Conservation (phyloP, 2,329 filamentous ascomycete genomes). For the Microdochium paspali region DNA sequence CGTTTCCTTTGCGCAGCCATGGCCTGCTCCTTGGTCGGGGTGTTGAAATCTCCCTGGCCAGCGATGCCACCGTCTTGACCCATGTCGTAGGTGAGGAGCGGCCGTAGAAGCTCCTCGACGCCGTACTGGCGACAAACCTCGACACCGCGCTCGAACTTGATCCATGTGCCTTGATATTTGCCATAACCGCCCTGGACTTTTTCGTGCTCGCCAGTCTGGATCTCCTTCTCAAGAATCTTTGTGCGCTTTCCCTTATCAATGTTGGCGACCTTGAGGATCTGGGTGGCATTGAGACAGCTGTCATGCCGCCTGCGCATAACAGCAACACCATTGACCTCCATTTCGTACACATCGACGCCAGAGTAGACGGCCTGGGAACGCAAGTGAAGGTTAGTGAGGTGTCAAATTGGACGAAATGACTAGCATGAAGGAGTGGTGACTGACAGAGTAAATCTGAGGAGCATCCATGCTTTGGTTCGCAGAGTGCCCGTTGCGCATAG, state of each 20-base stretch:
- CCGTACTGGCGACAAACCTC: constrained; percentile 80
- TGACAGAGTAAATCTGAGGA: constrained; percentile 54
- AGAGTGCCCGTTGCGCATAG: constrained; percentile 17
- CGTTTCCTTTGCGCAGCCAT: constrained; percentile 94
- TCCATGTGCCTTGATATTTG: constrained; percentile 99
- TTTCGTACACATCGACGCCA: constrained; percentile 93
- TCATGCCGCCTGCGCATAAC: constrained; percentile 95
- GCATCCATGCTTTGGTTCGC: constrained; percentile 21
- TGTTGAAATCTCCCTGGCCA: constrained; percentile 72
- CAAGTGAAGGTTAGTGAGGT: constrained; percentile 7
- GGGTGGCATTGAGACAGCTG: constrained; percentile 95
- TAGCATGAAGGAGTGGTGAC: constrained; percentile 10
- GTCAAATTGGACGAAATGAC: constrained; percentile 1
- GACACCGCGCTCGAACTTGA: constrained; percentile 82
- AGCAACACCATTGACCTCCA: constrained; percentile 88
- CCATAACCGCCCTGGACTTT: constrained; percentile 98
- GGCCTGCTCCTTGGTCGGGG: constrained; percentile 95
- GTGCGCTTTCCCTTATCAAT: constrained; percentile 97
- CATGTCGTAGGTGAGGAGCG: constrained; percentile 73
- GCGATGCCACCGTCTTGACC: constrained; percentile 64
- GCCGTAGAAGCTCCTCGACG: constrained; percentile 67
- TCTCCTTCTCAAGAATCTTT: constrained; percentile 96
- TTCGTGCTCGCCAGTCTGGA: constrained; percentile 90
- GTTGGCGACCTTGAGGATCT: constrained; percentile 94
- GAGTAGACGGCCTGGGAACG: constrained; percentile 70